Base-by-base conservation (phyloP, 177 flowering plant genomes). In the Vitis hybrid region DNA sequence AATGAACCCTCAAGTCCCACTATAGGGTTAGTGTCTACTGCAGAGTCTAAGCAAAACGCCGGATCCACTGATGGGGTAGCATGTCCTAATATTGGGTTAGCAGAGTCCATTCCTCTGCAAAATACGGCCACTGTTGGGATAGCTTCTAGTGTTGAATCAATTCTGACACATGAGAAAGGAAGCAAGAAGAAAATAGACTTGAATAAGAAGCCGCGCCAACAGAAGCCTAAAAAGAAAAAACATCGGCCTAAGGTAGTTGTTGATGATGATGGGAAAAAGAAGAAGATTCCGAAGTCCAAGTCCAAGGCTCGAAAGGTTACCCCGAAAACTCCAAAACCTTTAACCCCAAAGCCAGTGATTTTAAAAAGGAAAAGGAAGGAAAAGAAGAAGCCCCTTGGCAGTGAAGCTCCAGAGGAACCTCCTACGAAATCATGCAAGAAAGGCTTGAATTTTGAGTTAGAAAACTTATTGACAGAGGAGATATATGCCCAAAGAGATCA, bases 231-330 rank as follows among this genome's bases (percentile, higher is more conserved):
- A 48, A 68, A 11, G 60, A 78, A 66, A 40, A 64, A 15, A 11
- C 68, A 66, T 14, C 56, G 69, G 27, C 81, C 78, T 2, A 74
- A 68, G 60, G 72, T 75, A 32, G 66, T 66, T 16, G 61, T 58
- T 48, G 81, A 72, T 14, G 60, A 51, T 57, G 75, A 70, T 12
- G 58, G 58, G 8, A 68, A 64, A n/a, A 27, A 52, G 1, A 68
- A 21, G 32, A 56, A 2, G n/a, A n/a, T n/a, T n/a, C n/a, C n/a
- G n/a, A n/a, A n/a, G n/a, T n/a, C n/a, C n/a, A n/a, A n/a, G n/a
- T n/a, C n/a, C n/a, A n/a, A n/a, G n/a, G 49, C 3, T 12, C 13
- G 0, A 24, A 32, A 6, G 12, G 24, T 59, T 14, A 65, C 58
- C 10, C 62, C 65, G 5, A 55, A 11, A 56, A 52, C 67, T 13